Conservation (phyloP, 306 rosid genomes). For the Neltuma alba region DNA sequence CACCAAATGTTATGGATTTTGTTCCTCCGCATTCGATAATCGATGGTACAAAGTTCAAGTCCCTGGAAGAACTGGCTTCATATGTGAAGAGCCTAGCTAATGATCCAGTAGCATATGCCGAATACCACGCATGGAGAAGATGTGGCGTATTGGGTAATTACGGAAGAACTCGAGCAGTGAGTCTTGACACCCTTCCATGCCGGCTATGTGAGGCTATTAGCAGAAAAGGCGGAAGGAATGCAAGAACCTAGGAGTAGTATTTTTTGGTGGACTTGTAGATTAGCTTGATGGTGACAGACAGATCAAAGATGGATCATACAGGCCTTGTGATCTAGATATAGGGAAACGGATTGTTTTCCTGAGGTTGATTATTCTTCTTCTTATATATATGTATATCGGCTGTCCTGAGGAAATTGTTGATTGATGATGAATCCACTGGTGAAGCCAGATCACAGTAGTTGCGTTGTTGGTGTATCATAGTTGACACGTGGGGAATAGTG, state of each 20-base stretch:
- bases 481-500: background rate
- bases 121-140: constrained; percentile 98
- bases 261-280: constrained; percentile 2
- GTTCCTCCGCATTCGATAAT: constrained; percentile 94
- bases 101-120: constrained; percentile 86
- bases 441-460: background rate
- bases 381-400: no score
- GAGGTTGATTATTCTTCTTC: no score
- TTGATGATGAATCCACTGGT: background rate
- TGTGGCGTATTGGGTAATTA: constrained; percentile 76
- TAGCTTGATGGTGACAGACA: constrained; percentile 25
- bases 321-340: constrained; percentile 35
- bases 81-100: constrained; percentile 71
- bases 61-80: constrained; percentile 83
- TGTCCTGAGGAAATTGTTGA: background rate
- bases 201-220: constrained; percentile 79
- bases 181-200: constrained; percentile 92
- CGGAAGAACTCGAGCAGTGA: constrained; percentile 66
- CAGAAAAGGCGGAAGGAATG: constrained; percentile 83
- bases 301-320: background rate
- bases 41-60: constrained; percentile 75
- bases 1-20: constrained; percentile 90
- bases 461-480: background rate
- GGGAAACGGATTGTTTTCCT: constrained; percentile 27
- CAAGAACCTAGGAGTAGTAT: constrained; percentile 29